A percentile compares a stretch with the other conserved stretches of the same genome.
Evolutionary conservation across 176 grass and related monocot species (phyloP).

Genomic region (Eremochloa ophiuroides): DNA sequence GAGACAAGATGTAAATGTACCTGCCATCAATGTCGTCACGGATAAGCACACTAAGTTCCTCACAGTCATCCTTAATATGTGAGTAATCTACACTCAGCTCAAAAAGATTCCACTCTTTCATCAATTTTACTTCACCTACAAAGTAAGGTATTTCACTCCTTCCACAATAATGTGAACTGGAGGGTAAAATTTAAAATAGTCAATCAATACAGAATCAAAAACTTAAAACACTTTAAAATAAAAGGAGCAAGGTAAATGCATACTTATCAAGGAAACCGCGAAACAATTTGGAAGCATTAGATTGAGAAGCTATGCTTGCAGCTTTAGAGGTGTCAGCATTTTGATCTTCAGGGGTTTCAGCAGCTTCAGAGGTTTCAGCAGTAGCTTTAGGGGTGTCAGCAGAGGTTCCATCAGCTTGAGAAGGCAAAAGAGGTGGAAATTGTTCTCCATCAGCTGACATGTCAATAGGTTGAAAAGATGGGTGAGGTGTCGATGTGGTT

Average conservation of each 20-base stretch:
- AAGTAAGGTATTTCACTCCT: not conserved
- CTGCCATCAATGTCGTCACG: not conserved
- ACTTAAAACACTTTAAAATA: not conserved
- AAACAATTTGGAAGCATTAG: not conserved
- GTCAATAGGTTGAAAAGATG: not conserved
- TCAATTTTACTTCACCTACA: not conserved
- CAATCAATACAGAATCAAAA: not conserved
- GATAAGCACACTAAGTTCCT: not conserved
- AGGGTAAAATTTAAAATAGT: not conserved
- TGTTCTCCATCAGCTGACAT: not conserved
- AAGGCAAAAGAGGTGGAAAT: not conserved
- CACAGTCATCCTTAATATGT: not conserved
- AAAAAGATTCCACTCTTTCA: not conserved
- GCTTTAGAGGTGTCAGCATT: too few species aligned
- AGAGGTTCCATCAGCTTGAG: too few species aligned
- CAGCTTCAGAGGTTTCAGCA: not conserved
- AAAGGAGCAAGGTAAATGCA: not conserved
- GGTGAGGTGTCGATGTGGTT: too few species aligned
- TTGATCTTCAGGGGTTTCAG: not conserved
- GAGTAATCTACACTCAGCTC: not conserved
- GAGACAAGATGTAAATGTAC: not conserved
- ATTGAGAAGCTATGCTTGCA: not conserved
- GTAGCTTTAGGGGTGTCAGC: too few species aligned
- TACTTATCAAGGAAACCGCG: not conserved
- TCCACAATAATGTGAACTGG: not conserved